Conservation (phyloP, 768 basidiomycete species). For the Mycena galopus region DNA sequence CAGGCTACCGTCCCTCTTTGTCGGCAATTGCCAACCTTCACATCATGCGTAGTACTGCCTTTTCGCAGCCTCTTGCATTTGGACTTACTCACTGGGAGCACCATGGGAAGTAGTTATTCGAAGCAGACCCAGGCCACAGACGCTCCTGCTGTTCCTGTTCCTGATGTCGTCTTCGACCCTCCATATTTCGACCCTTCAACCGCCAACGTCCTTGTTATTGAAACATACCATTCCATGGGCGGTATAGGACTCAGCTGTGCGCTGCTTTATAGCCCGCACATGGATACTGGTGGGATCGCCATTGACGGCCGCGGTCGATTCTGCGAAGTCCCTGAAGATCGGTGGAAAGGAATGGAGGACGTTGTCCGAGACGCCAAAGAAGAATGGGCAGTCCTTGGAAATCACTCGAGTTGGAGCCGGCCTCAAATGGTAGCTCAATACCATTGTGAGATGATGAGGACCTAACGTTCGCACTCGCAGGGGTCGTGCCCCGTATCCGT, state of each 20-base stretch:
- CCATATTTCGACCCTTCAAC: not conserved
- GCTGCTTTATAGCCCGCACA: conserved; percentile 11
- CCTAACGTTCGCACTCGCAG: not conserved
- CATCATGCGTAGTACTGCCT: no score
- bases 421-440: not conserved
- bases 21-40: no score
- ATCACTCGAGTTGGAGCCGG: conserved; percentile 5
- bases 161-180: not conserved
- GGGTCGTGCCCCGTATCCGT: not conserved
- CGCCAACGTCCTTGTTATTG: not conserved
- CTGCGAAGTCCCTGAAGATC: not conserved
- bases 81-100: not conserved
- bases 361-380: not conserved
- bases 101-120: not conserved
- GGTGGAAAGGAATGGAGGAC: conserved; percentile 9
- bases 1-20: no score
- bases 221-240: not conserved
- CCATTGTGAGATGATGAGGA: not conserved
- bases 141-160: not conserved
- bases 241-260: not conserved
- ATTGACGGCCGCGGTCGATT: not conserved
- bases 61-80: not conserved
- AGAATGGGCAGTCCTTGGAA: not conserved
- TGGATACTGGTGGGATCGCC: not conserved
- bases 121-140: not conserved